Conservation (phyloP, 345 rosid genomes). For the Corchorus olitorius region DNA sequence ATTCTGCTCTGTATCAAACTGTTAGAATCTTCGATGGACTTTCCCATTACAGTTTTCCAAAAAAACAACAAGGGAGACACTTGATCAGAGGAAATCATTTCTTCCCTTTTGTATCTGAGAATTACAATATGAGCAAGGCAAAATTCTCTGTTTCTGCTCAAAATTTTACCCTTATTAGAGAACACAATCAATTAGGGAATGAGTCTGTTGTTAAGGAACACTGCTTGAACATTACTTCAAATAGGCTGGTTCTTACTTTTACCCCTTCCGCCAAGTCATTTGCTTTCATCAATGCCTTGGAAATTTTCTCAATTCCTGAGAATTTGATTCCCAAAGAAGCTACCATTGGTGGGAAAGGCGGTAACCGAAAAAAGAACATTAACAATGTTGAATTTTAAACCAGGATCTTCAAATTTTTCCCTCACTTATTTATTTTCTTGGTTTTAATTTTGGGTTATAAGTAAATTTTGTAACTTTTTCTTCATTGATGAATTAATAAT, state of each 20-base stretch:
- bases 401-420: too few relatives aligned
- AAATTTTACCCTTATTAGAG: slow-evolving; percentile 58
- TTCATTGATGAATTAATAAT: slow-evolving; percentile 9
- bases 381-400: too few relatives aligned
- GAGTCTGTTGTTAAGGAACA: slow-evolving; percentile 53
- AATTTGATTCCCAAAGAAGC: slow-evolving; percentile 55
- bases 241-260: slow-evolving; percentile 48
- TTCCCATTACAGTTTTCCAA: slow-evolving; percentile 49
- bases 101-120: slow-evolving; percentile 43
- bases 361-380: too few relatives aligned
- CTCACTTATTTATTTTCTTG: too few relatives aligned
- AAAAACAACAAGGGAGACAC: slow-evolving; percentile 56
- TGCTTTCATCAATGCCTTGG: slow-evolving; percentile 78
- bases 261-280: slow-evolving; percentile 49
- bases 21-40: slow-evolving; percentile 53
- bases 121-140: slow-evolving; percentile 51
- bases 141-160: slow-evolving; percentile 74
- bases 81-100: slow-evolving; percentile 71
- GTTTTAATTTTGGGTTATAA: too few relatives aligned
- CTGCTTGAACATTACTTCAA: slow-evolving; percentile 49
- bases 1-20: slow-evolving; percentile 50
- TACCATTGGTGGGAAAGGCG: slow-evolving; percentile 26
- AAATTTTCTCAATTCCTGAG: slow-evolving; percentile 66
- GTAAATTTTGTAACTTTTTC: background rate
- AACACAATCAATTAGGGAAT: slow-evolving; percentile 32